A percentile compares a stretch with the other conserved stretches of the same genome.
Conservation (phyloP, 163 green algal genomes). For the Chlamydomonas reinhardtii region DNA sequence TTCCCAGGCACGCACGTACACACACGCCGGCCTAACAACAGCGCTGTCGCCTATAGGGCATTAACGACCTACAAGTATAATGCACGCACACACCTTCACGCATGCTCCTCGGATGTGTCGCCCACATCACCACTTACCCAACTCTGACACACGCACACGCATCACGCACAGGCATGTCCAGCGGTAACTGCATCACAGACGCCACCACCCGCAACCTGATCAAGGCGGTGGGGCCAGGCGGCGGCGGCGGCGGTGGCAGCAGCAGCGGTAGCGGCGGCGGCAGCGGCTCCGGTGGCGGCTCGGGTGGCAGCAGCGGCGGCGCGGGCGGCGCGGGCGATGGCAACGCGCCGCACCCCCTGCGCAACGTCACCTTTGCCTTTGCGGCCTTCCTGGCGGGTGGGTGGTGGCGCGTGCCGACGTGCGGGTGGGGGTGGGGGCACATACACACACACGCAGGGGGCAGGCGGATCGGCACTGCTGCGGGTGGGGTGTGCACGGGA, state of each 20-base stretch:
- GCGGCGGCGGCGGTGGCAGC: background rate
- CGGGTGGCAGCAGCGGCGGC: background rate
- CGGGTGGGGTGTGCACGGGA: no score
- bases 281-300: background rate
- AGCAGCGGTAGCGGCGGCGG: background rate
- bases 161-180: constrained; percentile 26
- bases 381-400: constrained; percentile 19
- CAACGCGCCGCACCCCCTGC: constrained; percentile 29
- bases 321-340: background rate
- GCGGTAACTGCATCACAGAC: constrained; percentile 30
- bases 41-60: no score
- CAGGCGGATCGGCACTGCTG: no score
- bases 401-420: background rate
- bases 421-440: no score
- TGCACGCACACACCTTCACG: background rate
- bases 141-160: no score
- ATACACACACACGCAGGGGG: no score
- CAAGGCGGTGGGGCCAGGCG: background rate
- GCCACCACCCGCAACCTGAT: background rate
- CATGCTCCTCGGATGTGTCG: no score
- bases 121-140: no score
- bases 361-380: constrained; percentile 28
- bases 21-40: no score
- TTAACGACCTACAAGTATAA: no score
- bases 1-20: no score